Percentiles rank a stretch among this genome's conserved stretches.
phyloP scores from a whole-genome alignment of 2,329 filamentous ascomycete genomes.

The Aspergillaceae sp. region DNA sequence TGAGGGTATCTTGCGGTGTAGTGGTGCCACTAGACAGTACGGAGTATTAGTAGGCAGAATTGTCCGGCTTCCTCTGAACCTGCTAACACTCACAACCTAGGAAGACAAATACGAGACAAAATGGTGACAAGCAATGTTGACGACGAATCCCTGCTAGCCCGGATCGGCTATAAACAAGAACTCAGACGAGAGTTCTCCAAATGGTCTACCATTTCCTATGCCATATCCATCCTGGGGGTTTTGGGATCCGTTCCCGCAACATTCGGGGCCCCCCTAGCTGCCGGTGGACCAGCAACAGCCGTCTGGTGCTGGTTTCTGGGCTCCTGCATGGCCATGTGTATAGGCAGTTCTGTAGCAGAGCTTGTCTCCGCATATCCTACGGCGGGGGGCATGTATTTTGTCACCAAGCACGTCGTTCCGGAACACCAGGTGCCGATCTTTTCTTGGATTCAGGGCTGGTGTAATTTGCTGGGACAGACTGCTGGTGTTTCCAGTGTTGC shows the following conservation, averaged over 20 bases:
- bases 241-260: conserved; percentile 58
- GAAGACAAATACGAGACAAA: background rate
- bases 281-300: conserved; percentile 55
- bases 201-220: conserved; percentile 60
- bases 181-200: conserved; percentile 55
- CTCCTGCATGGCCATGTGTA: conserved; percentile 56
- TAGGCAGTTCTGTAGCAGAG: conserved; percentile 57
- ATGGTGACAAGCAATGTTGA: conserved; percentile 45
- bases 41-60: too few species aligned
- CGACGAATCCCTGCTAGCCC: conserved; percentile 52
- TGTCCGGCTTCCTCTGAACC: too few species aligned
- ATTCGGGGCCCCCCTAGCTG: conserved; percentile 49
- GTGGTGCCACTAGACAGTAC: too few species aligned
- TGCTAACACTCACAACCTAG: background rate
- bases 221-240: conserved; percentile 57
- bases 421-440: conserved; percentile 53
- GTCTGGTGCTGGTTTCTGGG: conserved; percentile 60
- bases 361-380: conserved; percentile 59
- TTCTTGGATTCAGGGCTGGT: conserved; percentile 61
- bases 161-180: conserved; percentile 58
- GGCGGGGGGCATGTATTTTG: conserved; percentile 60
- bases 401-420: conserved; percentile 57
- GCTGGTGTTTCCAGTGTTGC: conserved; percentile 55
- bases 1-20: background rate
- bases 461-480: conserved; percentile 57